A percentile compares a stretch with the other conserved stretches of the same genome.
Evolutionary conservation across 2,329 filamentous ascomycete genomes (phyloP).

Genomic region (Penicillium decumbens): DNA sequence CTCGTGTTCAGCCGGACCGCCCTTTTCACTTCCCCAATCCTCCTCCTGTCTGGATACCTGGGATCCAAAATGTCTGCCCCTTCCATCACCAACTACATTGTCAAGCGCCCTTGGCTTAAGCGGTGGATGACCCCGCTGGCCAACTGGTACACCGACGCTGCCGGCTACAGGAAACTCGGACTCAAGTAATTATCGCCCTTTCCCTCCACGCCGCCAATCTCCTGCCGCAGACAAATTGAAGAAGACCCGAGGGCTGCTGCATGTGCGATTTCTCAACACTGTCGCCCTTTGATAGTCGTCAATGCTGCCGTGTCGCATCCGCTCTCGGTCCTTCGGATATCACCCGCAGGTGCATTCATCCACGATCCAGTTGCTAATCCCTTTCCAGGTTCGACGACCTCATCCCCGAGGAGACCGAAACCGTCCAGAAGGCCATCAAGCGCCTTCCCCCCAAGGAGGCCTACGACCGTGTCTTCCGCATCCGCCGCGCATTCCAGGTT

Average conservation of each 20-base stretch:
- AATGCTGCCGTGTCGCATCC: slow-evolving; percentile 11
- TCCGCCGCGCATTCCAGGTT: slow-evolving; percentile 91
- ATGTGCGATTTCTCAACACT: not conserved
- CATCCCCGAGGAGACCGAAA: slow-evolving; percentile 85
- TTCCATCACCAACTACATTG: slow-evolving; percentile 69
- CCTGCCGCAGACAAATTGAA: slow-evolving; percentile 11
- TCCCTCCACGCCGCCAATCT: slow-evolving; percentile 11
- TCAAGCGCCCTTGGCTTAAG: slow-evolving; percentile 80
- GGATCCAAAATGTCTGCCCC: slow-evolving; percentile 61
- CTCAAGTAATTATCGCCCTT: slow-evolving; percentile 61
- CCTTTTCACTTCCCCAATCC: slow-evolving; percentile 30
- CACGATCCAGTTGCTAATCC: slow-evolving; percentile 13
- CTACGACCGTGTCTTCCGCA: slow-evolving; percentile 96
- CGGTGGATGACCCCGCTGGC: slow-evolving; percentile 74
- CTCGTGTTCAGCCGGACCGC: slow-evolving; percentile 34
- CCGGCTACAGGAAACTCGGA: slow-evolving; percentile 90
- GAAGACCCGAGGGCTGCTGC: not conserved
- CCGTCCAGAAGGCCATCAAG: slow-evolving; percentile 80
- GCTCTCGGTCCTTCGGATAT: slow-evolving; percentile 14
- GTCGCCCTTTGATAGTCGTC: not conserved
- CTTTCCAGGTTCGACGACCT: slow-evolving; percentile 79
- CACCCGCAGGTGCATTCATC: slow-evolving; percentile 4
- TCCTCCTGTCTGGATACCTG: slow-evolving; percentile 31
- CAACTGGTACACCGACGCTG: slow-evolving; percentile 81
- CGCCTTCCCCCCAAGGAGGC: slow-evolving; percentile 83